Evolutionary conservation across 106 monocot species (phyloP).

Genomic region (Phalaenopsis equestris): DNA sequence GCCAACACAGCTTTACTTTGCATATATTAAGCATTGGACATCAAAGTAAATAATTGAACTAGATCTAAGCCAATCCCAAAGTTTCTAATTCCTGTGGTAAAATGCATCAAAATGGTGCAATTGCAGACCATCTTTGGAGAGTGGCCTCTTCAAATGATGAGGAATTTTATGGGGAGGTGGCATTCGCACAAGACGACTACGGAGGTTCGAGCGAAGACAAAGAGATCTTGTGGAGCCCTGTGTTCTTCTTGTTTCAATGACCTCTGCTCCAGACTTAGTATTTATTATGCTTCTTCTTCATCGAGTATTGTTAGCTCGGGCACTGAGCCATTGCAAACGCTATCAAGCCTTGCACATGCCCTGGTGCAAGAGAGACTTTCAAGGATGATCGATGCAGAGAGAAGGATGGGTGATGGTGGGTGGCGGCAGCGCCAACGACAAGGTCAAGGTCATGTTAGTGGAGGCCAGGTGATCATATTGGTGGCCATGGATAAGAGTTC

Average conservation of each 20-base stretch:
- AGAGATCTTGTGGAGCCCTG: neutral
- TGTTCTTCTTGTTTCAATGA: neutral
- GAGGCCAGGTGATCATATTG: constrained; percentile 21
- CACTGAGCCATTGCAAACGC: constrained; percentile 4
- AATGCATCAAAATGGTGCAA: neutral
- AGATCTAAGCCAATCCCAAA: neutral
- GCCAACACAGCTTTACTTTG: neutral
- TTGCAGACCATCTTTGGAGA: neutral
- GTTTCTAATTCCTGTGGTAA: neutral
- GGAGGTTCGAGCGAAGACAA: neutral
- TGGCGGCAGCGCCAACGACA: neutral
- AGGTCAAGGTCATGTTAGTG: neutral
- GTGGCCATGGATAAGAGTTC: constrained; percentile 38
- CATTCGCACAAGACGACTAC: neutral
- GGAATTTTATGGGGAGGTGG: neutral
- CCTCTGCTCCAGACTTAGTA: constrained; percentile 19
- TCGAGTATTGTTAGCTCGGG: neutral
- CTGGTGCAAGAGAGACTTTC: constrained; percentile 47
- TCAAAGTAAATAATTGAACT: neutral
- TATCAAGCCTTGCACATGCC: constrained; percentile 25
- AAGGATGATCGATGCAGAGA: constrained; percentile 18
- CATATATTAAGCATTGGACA: neutral
- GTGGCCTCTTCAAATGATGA: neutral
- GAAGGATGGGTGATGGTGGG: neutral
- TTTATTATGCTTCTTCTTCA: constrained; percentile 14